These are phyloP conservation scores for Cadophora sp. DNA, from an alignment of 2,329 filamentous ascomycete genomes.

Conservation along the genomic window DNA sequence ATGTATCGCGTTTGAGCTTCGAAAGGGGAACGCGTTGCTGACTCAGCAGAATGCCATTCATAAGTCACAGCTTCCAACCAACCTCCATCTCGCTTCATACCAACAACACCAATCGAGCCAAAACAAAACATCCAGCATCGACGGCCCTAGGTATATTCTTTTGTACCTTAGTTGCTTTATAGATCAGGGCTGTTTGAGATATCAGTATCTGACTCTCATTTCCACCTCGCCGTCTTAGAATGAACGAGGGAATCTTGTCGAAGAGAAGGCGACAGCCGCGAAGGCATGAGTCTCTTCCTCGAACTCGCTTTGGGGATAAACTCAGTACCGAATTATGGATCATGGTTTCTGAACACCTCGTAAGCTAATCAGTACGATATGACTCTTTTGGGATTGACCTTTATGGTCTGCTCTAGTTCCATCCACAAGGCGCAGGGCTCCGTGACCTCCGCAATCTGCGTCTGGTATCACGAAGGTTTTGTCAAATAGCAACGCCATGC, in stretches of 20 bases:
- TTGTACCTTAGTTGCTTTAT: no score
- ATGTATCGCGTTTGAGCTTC: constrained; percentile 12
- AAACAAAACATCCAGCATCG: not conserved
- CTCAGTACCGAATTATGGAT: not conserved
- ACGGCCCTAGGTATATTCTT: not conserved
- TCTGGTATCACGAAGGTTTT: not conserved
- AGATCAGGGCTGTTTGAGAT: no score
- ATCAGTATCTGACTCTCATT: not conserved
- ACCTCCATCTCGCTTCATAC: not conserved
- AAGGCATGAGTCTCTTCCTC: not conserved
- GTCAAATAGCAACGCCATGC: not conserved
- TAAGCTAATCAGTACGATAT: not conserved
- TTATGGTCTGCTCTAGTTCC: not conserved
- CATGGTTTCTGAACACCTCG: not conserved
- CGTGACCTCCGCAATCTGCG: not conserved
- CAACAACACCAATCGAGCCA: not conserved
- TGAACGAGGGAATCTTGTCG: not conserved
- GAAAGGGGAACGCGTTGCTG: constrained; percentile 10
- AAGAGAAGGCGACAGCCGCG: not conserved
- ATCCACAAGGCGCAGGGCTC: not conserved
- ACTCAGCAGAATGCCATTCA: not conserved
- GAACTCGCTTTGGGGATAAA: not conserved
- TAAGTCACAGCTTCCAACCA: not conserved
- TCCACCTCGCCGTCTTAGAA: not conserved
- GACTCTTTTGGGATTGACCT: no score